Evolutionary conservation across 139 green algal species (phyloP), one percentile per base, ranked within the genome.

Genomic region (Haematococcus lacustris): DNA sequence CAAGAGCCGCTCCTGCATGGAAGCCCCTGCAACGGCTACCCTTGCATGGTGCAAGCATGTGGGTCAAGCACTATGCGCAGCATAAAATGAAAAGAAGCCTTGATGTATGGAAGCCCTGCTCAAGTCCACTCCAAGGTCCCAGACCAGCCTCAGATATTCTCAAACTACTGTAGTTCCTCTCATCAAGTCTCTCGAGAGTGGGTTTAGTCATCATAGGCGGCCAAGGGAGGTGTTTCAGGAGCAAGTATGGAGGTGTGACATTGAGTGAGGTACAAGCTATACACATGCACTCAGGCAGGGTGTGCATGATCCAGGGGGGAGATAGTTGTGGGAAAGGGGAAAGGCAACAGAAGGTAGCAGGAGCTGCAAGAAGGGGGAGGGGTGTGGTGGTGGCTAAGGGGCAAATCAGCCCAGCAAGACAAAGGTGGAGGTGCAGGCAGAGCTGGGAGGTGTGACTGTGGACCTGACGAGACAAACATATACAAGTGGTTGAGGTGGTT

Each of bases 61-160:
- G 13, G 21, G 47, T 57, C 21, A 57, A 21, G 47, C 47, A n/a
- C n/a, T n/a, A n/a, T n/a, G n/a, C n/a, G n/a, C 47, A 57, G 47
- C 13, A 28, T 57, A 57, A 57, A 57, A 21, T 57, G 47, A 21
- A 57, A 21, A 57, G n/a, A 57, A 57, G 21, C 47, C 13, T 21
- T 28, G 13, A 57, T 57, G 47, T 28, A 57, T 57, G 47, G 13
- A 57, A 57, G 13, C 13, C 47, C 47, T 57, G 47, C 47, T 57
- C 21, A 57, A 57, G 21, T 28, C 13, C 47, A 28, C 13, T 57
- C 47, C n/a, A n/a, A n/a, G n/a, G n/a, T n/a, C n/a, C n/a, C n/a
- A n/a, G n/a, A n/a, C n/a, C n/a, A 39, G 26, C 76, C 76, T 86
- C 80, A 80, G 77, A 83, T 86, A 83, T 86, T 83, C 77, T 86